Evolutionary conservation across 2,329 filamentous ascomycete species (phyloP).

Genomic region (Alternaria rosae): DNA sequence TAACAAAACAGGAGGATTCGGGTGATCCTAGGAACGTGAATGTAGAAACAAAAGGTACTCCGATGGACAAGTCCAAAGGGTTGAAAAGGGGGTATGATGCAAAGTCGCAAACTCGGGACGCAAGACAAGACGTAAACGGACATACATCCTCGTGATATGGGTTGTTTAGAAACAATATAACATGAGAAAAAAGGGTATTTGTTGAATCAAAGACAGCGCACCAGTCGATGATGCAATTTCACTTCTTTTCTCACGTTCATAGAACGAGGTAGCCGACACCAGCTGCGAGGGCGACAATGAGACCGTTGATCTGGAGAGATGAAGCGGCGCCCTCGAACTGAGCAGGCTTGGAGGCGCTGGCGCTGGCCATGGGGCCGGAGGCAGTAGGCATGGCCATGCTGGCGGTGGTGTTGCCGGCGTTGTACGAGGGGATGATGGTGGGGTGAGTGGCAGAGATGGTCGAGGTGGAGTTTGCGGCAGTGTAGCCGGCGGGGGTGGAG

Average conservation of each 20-base stretch:
- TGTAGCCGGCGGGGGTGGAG: slow-evolving; percentile 30
- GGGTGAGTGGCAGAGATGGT: slow-evolving; percentile 36
- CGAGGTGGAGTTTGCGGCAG: slow-evolving; percentile 42
- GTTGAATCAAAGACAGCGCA: slow-evolving; percentile 38
- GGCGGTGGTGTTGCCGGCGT: slow-evolving; percentile 31
- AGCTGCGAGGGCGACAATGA: slow-evolving; percentile 40
- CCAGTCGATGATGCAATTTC: slow-evolving; percentile 45
- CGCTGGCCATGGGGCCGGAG: slow-evolving; percentile 18
- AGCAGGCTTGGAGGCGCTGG: slow-evolving; percentile 20
- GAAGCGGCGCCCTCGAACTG: slow-evolving; percentile 46
- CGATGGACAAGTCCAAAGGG: slow-evolving; percentile 16
- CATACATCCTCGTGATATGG: slow-evolving; percentile 30
- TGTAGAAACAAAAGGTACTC: slow-evolving; percentile 1
- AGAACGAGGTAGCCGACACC: slow-evolving; percentile 47
- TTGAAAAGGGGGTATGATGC: slow-evolving; percentile 14
- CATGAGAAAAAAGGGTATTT: slow-evolving; percentile 23
- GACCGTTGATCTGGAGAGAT: slow-evolving; percentile 40
- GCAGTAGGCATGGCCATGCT: slow-evolving; percentile 10
- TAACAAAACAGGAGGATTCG: slow-evolving; percentile 15
- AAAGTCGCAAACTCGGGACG: neutral
- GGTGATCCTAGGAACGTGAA: too few species aligned
- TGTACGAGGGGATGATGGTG: slow-evolving; percentile 23
- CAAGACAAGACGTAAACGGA: slow-evolving; percentile 12
- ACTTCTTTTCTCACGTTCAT: slow-evolving; percentile 37
- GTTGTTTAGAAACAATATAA: neutral